A percentile compares a stretch with the other conserved stretches of the same genome.
Evolutionary conservation across 495 filamentous ascomycete genomes (phyloP).

Genomic region (Chaetomidium leptoderma): DNA sequence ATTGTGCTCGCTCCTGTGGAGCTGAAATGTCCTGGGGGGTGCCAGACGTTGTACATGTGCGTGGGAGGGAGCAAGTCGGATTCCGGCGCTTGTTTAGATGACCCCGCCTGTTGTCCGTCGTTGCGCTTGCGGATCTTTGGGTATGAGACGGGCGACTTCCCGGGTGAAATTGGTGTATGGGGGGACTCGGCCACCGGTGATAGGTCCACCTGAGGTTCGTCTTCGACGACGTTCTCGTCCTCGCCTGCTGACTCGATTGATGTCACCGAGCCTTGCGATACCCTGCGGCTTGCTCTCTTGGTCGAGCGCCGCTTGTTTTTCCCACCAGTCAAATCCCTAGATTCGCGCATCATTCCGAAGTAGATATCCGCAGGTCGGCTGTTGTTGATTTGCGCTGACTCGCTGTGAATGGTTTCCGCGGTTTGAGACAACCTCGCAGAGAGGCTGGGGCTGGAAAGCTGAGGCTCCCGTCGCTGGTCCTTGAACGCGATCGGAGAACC

Average conservation of each 20-base stretch:
- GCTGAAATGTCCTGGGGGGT: constrained; percentile 32
- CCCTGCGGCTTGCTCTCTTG: constrained; percentile 14
- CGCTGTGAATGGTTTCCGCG: constrained; percentile 5
- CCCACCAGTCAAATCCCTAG: constrained; percentile 17
- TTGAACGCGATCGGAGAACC: constrained; percentile 31
- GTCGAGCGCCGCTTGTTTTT: constrained; percentile 14
- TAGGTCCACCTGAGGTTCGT: constrained; percentile 28
- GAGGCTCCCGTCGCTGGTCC: constrained; percentile 17
- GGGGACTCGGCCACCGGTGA: constrained; percentile 48
- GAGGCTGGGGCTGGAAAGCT: constrained; percentile 6
- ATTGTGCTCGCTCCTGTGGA: constrained; percentile 20
- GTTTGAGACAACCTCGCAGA: constrained; percentile 10
- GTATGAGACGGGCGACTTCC: constrained; percentile 41
- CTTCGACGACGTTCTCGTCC: constrained; percentile 25
- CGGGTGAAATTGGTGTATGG: constrained; percentile 24
- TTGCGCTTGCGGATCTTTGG: constrained; percentile 36
- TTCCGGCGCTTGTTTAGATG: not conserved
- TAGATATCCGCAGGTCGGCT: constrained; percentile 11
- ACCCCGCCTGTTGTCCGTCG: not conserved
- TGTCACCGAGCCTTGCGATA: constrained; percentile 28
- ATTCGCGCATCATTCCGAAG: constrained; percentile 18
- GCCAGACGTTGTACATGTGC: constrained; percentile 31
- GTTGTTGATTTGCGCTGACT: not conserved
- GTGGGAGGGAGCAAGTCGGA: constrained; percentile 33
- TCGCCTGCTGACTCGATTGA: constrained; percentile 29